These are phyloP conservation scores for Chaetomiaceae sp. DNA, from an alignment of 2,329 filamentous ascomycete species.

Conservation along the genomic window DNA sequence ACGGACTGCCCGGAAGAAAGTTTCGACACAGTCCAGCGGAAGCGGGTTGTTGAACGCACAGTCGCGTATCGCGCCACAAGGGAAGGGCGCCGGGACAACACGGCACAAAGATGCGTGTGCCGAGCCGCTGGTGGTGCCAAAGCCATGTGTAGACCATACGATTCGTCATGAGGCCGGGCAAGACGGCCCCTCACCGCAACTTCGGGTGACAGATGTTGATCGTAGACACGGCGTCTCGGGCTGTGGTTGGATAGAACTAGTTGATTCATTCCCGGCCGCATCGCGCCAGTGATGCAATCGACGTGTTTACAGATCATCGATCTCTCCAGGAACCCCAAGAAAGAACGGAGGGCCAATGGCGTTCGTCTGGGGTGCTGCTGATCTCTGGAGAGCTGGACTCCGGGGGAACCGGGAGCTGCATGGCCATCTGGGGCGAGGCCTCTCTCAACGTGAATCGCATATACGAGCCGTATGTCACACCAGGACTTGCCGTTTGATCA, in stretches of 20 bases:
- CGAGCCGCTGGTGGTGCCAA: conserved; percentile 9
- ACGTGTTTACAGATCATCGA: conserved; percentile 7
- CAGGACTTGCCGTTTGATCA: too few relatives aligned
- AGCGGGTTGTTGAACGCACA: too few relatives aligned
- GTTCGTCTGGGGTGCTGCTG: neutral
- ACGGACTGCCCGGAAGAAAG: neutral
- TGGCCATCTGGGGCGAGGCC: neutral
- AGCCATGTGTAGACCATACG: conserved; percentile 1
- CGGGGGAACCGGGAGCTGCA: conserved; percentile 1
- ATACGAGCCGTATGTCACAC: neutral
- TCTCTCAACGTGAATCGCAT: conserved; percentile 1
- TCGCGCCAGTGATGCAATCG: conserved; percentile 16
- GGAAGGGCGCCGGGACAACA: neutral
- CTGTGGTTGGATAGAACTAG: conserved; percentile 8
- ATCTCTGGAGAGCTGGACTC: neutral
- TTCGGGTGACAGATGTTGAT: conserved; percentile 13
- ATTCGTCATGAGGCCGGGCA: neutral
- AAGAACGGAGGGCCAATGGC: neutral
- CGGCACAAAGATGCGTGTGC: neutral
- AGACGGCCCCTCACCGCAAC: conserved; percentile 24
- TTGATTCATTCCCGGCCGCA: neutral
- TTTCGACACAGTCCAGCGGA: neutral
- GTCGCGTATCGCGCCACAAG: conserved; percentile 7
- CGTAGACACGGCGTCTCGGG: conserved; percentile 5
- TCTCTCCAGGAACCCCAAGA: neutral